Evolutionary conservation across 495 filamentous ascomycete species (phyloP), one percentile per base, ranked within the genome.

Genomic region (Talaromyces borbonicus): DNA sequence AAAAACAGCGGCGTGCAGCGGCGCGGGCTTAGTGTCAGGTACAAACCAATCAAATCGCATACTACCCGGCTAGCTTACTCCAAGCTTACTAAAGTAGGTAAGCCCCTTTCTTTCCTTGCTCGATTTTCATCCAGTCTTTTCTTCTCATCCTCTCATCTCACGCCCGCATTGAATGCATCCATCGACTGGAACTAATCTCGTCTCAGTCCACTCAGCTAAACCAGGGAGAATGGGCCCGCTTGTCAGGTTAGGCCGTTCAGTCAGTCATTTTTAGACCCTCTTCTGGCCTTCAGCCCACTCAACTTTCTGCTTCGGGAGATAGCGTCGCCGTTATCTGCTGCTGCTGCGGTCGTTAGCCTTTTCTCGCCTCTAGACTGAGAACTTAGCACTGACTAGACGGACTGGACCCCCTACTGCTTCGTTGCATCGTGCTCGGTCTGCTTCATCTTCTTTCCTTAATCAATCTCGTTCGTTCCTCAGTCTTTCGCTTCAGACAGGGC

Each of bases 11-110:
- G 26, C 20, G n/a, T 25, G 3, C 20, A 7, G 22, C 39, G 19
- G 39, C 26, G 26, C 14, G 24, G 24, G 27, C 15, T 24, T 3
- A n/a, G 42, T n/a, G 8, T 44, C 42, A 44, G 42, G 42, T 8
- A 44, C 42, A 25, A 19, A 0, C 42, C 42, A 44, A 44, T 44
- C 14, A 44, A 7, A 19, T n/a, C n/a, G n/a, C n/a, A n/a, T n/a
- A n/a, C n/a, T n/a, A n/a, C n/a, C n/a, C n/a, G n/a, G n/a, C n/a
- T n/a, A n/a, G n/a, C n/a, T n/a, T 20, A 9, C 5, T 4, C 18
- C 1, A 4, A 0, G 25, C n/a, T 31, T 9, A 22, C 12, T 18
- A 8, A 16, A 36, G 32, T 18, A 18, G 5, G 32, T 8, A 18
- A 9, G 14, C 35, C 33, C 35, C 35, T 38, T 22, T 20, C 16